These are phyloP conservation scores for Trametes hirsuta DNA, from an alignment of 1,284 basidiomycete species.

Conservation along the genomic window DNA sequence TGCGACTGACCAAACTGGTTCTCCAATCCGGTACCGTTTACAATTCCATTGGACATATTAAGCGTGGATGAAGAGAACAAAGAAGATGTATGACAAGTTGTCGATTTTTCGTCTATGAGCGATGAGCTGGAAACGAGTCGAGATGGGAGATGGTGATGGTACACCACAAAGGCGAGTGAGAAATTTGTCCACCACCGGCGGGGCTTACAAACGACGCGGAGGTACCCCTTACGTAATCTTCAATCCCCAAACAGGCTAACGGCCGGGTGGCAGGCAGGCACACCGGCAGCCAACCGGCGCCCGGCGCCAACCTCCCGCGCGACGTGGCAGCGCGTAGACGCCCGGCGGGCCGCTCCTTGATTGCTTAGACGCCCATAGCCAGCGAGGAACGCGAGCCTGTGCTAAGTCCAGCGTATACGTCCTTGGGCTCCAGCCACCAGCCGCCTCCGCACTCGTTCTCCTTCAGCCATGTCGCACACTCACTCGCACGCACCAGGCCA, in stretches of 20 bases:
- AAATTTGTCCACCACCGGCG: conserved; percentile 27
- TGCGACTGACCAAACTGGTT: conserved; percentile 73
- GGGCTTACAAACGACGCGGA: conserved; percentile 31
- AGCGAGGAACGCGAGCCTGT: not conserved
- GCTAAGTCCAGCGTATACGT: not conserved
- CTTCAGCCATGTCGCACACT: conserved; percentile 32
- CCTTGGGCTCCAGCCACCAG: not conserved
- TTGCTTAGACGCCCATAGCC: conserved; percentile 12
- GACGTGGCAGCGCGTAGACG: conserved; percentile 24
- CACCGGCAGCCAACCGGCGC: not conserved
- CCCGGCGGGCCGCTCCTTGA: not conserved
- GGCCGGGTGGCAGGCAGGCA: not conserved
- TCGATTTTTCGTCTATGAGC: conserved; percentile 37
- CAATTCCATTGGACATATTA: conserved; percentile 89
- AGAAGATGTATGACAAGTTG: conserved; percentile 28
- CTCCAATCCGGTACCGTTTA: conserved; percentile 84
- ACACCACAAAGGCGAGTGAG: conserved; percentile 40
- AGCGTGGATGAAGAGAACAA: conserved; percentile 31
- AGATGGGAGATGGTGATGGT: conserved; percentile 37
- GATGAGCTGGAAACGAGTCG: conserved; percentile 31
- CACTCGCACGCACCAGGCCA: conserved; percentile 42
- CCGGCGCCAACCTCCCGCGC: conserved; percentile 1
- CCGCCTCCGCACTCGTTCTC: not conserved
- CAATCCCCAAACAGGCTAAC: conserved; percentile 1
- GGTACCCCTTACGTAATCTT: conserved; percentile 20